Conservation (phyloP, 148 eudicot genomes). For the Vaccinium vitisidaea region DNA sequence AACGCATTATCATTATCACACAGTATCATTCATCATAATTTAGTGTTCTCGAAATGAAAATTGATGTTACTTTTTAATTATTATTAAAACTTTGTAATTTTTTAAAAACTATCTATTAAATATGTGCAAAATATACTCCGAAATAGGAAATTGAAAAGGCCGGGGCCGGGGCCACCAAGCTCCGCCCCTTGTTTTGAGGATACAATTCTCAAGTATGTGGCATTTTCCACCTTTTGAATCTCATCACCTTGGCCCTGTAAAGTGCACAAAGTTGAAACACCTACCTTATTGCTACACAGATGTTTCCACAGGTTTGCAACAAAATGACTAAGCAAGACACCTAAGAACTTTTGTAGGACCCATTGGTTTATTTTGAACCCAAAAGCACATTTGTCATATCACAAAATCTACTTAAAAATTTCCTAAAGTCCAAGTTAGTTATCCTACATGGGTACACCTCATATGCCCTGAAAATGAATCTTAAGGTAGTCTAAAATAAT, state of each 20-base stretch:
- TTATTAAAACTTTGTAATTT: too few relatives aligned
- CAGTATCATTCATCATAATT: too few relatives aligned
- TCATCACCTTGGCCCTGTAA: slow-evolving; percentile 1
- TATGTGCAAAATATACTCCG: too few relatives aligned
- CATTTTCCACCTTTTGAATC: slow-evolving; percentile 2
- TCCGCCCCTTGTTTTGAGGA: too few relatives aligned
- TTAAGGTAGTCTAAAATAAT: slow-evolving; percentile 36
- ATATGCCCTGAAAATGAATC: slow-evolving; percentile 43
- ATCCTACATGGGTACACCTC: slow-evolving; percentile 29
- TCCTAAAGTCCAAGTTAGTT: background rate
- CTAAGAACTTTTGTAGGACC: too few relatives aligned
- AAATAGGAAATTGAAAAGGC: too few relatives aligned
- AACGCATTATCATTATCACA: too few relatives aligned
- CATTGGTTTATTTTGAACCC: background rate
- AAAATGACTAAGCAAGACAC: background rate
- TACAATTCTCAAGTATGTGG: background rate
- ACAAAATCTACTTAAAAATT: background rate
- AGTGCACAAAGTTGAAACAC: slow-evolving; percentile 8
- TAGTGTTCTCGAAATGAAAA: too few relatives aligned
- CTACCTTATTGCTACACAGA: background rate
- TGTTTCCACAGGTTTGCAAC: background rate
- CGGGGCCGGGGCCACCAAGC: too few relatives aligned
- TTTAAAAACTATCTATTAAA: too few relatives aligned
- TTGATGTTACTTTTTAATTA: too few relatives aligned
- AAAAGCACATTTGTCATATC: background rate